Percentiles rank a stretch among this genome's conserved stretches.
phyloP scores from a whole-genome alignment of 1,284 basidiomycete genomes.

The Fomitopsis palustris region DNA sequence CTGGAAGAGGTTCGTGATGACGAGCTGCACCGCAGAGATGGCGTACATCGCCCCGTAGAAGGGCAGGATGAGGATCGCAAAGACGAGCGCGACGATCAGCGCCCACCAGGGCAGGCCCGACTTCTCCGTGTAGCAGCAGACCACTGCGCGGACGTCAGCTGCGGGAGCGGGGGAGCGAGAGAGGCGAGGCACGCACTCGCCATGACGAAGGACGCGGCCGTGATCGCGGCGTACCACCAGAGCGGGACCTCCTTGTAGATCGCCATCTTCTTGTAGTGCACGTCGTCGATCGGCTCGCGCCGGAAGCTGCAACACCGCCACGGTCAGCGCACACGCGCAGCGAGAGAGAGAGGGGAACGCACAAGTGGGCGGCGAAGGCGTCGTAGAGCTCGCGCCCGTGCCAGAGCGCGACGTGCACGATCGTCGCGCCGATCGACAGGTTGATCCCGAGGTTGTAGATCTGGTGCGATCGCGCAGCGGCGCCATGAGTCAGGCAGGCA shows the following conservation, averaged over 20 bases:
- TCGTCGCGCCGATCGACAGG: constrained; percentile 18
- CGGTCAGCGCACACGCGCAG: not conserved
- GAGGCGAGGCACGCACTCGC: constrained; percentile 2
- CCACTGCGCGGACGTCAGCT: constrained; percentile 22
- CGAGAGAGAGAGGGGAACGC: not conserved
- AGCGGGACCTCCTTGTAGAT: constrained; percentile 23
- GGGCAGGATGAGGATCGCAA: constrained; percentile 41
- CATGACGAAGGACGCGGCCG: constrained; percentile 41
- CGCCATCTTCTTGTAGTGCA: constrained; percentile 5
- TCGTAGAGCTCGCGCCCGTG: constrained; percentile 36
- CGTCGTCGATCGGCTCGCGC: constrained; percentile 3
- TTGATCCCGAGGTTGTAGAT: constrained; percentile 22
- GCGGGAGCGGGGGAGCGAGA: not conserved
- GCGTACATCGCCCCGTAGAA: constrained; percentile 29
- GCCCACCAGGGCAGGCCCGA: constrained; percentile 47
- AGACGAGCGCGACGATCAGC: constrained; percentile 39
- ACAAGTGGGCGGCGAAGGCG: constrained; percentile 20
- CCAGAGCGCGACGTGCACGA: constrained; percentile 44
- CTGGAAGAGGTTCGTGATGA: constrained; percentile 15
- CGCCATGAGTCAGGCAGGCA: not conserved
- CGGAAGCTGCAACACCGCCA: not conserved
- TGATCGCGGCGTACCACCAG: constrained; percentile 43
- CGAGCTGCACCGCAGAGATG: constrained; percentile 24
- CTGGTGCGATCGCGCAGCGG: not conserved
- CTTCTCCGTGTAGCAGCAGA: constrained; percentile 39